phyloP scores from a whole-genome alignment of 352 stramenopile genomes.

The Phytophthora idaei region DNA sequence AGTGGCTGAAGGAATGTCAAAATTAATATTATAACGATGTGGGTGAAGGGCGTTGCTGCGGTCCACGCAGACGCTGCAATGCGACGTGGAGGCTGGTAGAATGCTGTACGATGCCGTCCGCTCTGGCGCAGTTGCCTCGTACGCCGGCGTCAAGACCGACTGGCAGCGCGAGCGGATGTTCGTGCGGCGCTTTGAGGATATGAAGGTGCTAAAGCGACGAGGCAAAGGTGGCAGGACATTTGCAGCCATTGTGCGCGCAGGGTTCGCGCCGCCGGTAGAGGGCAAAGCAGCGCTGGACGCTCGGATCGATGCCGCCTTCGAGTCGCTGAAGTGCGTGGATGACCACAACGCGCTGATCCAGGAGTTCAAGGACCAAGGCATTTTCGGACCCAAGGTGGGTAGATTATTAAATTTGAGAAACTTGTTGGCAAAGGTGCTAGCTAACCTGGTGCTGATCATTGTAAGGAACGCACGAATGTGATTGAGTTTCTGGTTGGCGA shows the following conservation, averaged over 20 bases:
- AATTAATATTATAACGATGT: conserved; percentile 15
- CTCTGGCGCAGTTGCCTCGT: conserved; percentile 66
- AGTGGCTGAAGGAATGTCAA: conserved; percentile 1
- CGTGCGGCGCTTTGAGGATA: conserved; percentile 54
- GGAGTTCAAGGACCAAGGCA: conserved; percentile 45
- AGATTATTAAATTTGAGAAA: conserved; percentile 15
- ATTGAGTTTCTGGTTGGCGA: conserved; percentile 74
- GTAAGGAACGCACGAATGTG: conserved; percentile 51
- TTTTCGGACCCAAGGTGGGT: conserved; percentile 59
- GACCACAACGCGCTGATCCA: conserved; percentile 74
- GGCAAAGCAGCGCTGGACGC: conserved; percentile 35
- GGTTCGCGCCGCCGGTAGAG: conserved; percentile 51
- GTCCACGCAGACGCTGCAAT: conserved; percentile 60
- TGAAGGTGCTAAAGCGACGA: conserved; percentile 44
- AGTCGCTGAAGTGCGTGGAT: conserved; percentile 57
- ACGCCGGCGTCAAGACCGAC: conserved; percentile 66
- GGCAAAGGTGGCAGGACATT: conserved; percentile 27
- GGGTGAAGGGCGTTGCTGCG: conserved; percentile 51
- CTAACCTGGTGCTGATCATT: conserved; percentile 4
- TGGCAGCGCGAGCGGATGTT: conserved; percentile 79
- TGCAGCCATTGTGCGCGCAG: conserved; percentile 54
- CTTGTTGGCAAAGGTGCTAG: conserved; percentile 2
- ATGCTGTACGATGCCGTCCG: conserved; percentile 73
- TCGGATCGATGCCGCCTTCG: conserved; percentile 72
- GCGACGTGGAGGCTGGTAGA: conserved; percentile 46